These are phyloP conservation scores for Mycena sanguinolenta DNA, from an alignment of 768 basidiomycete species.

Conservation along the genomic window DNA sequence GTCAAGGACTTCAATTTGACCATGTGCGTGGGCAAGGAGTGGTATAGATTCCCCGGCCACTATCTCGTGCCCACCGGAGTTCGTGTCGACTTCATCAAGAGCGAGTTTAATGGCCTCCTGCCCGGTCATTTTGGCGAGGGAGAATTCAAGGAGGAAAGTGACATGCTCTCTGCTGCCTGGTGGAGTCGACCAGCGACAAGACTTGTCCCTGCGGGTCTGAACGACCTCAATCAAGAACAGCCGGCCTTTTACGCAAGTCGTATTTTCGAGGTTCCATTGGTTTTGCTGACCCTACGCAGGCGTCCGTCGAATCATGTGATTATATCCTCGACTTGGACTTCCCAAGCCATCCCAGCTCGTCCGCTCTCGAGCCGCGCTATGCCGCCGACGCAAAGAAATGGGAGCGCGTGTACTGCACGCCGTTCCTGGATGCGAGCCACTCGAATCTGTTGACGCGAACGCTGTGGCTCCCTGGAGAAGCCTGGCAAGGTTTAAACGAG, in stretches of 20 bases:
- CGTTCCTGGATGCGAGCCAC: conserved; percentile 86
- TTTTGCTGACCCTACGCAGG: conserved; percentile 56
- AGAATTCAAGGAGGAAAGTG: conserved; percentile 39
- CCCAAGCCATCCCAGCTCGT: conserved; percentile 71
- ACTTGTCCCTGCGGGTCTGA: conserved; percentile 74
- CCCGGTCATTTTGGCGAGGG: conserved; percentile 82
- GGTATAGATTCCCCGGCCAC: conserved; percentile 94
- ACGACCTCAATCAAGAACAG: conserved; percentile 91
- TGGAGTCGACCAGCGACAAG: conserved; percentile 68
- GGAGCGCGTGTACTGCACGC: conserved; percentile 84
- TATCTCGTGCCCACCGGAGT: conserved; percentile 90
- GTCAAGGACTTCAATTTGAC: conserved; percentile 79
- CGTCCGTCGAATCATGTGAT: conserved; percentile 80
- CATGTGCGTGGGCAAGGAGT: conserved; percentile 94
- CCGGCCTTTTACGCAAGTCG: conserved; percentile 77
- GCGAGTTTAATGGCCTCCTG: conserved; percentile 90
- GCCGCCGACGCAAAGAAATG: conserved; percentile 73
- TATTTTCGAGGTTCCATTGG: conserved; percentile 5
- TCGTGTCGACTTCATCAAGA: conserved; percentile 90
- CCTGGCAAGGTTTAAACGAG: conserved; percentile 77
- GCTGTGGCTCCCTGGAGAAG: conserved; percentile 82
- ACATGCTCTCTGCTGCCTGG: conserved; percentile 35
- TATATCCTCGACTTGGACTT: conserved; percentile 94
- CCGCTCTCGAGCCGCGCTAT: conserved; percentile 84
- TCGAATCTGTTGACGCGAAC: conserved; percentile 81